Conservation (phyloP, 2,329 filamentous ascomycete genomes). For the Ceratocystis diversiconidia region DNA sequence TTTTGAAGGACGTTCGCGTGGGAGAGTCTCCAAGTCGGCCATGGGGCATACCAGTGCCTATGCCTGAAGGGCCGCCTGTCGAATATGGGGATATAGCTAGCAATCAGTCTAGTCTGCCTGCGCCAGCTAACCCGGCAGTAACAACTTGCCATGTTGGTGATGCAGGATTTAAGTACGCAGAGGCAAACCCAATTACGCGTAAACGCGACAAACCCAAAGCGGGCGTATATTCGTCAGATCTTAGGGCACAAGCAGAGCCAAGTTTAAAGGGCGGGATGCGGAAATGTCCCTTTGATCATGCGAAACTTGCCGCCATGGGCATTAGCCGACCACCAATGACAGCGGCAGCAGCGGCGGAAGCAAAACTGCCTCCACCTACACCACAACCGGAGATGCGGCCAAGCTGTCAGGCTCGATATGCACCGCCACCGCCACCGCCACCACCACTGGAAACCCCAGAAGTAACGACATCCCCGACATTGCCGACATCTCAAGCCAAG, state of each 20-base stretch:
- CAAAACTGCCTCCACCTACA: background rate
- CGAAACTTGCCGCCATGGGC: conserved; percentile 30
- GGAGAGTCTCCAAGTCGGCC: conserved; percentile 86
- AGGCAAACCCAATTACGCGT: background rate
- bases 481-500: conserved; percentile 10
- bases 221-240: too few species aligned
- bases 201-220: conserved; percentile 24
- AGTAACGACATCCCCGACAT: conserved; percentile 20
- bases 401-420: background rate
- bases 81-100: background rate
- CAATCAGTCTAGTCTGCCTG: conserved; percentile 8
- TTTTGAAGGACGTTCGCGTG: conserved; percentile 75
- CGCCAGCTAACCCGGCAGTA: conserved; percentile 35
- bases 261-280: conserved; percentile 22
- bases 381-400: background rate
- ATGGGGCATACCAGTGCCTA: conserved; percentile 78
- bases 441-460: background rate
- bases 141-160: conserved; percentile 23
- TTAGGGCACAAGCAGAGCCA: conserved; percentile 15
- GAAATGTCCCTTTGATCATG: conserved; percentile 47
- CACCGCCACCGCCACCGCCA: background rate
- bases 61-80: conserved; percentile 29
- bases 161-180: background rate
- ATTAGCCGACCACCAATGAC: conserved; percentile 6
- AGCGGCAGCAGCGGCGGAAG: conserved; percentile 3